Base-by-base conservation (phyloP, 345 rosid species). In the Citrus cavaleriei region DNA sequence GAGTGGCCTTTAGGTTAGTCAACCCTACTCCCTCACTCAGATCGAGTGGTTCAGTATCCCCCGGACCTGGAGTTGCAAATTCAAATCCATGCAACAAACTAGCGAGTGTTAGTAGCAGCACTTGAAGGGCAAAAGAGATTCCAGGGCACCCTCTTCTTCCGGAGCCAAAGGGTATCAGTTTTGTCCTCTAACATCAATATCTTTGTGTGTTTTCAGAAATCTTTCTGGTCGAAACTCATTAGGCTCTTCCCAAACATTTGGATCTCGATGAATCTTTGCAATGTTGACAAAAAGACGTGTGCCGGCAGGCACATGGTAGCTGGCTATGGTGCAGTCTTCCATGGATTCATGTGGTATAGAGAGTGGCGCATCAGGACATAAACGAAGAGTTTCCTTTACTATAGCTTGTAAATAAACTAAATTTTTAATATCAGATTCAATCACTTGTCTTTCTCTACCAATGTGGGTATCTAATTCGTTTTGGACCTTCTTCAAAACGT, bases 91-190 rank as follows among this genome's bases (percentile, higher is more conserved):
- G 90, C 7, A 87, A 64, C 74, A 89, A 62, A 24, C 63, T 68
- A 51, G 90, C 87, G 1, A 89, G 59, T 0, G 85, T 49, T 7
- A 89, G 68, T 8, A 73, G 73, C 63, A 84, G 9, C 25, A 83
- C 72, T 24, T 82, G 86, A 37, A 81, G 49, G 0, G 87, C 89
- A 25, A 86, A 78, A 2, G 80, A 75, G 12, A 80, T 51, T 14
- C 88, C 88, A 1, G 88, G 90, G 61, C 91, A 87, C 38, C 80
- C 77, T 49, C 90, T 85, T 21, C 90, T 79, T 0, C 91, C 87
- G 3, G 82, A 72, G 3, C 90, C 79, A 18, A 88, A 87, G 2
- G 91, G 90, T 7, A 88, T 69, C 6, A 75, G 30, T 79, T 68
- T 28, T 80, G 80, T 0, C 91, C 91, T 7, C 59, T 75, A 12